Evolutionary conservation across 2,329 filamentous ascomycete genomes (phyloP), one percentile per base, ranked within the genome.

Genomic region (Trichoderma arundinaceum): DNA sequence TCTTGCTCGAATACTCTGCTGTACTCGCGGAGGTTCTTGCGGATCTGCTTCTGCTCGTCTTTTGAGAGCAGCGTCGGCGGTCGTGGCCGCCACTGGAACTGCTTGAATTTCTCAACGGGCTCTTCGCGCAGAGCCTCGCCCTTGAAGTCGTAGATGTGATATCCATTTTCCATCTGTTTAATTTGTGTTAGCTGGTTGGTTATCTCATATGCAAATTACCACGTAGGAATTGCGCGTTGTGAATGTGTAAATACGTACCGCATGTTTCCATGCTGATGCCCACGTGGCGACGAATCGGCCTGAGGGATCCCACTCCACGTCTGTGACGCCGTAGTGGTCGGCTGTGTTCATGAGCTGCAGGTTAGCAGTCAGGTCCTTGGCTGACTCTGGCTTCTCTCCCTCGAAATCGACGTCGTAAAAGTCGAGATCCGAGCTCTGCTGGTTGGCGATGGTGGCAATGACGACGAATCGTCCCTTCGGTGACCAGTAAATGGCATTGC

Each of bases 401-500:
- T 99, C 95, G 73, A 96, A 99, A 80, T 98, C 95, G 71, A 98
- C 86, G 76, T 99, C 95, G 83, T 90, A 98, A 83, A 99, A 99
- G 77, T 99, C 95, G 67, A 99, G 88, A 69, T 99, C 95, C 70
- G 92, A 96, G 80, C 90, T 94, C 79, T 97, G 92, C 76, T 93
- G 90, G 74, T 94, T 97, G 79, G 92, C 88, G 61, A 99, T 92
- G 10, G 95, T 96, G 62, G 93, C 95, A 64, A 99, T 88, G 53
- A 98, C 90, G 43, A 98, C 94, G 75, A 99, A 99, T 56, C 95
- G 90, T 62, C 95, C 95, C 78, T 90, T 92, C 28, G 95, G 95
- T 19, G 93, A 96, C 95, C 95, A 99, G 88, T 98, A 98, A 75
- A 99, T 99, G 70, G 92, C 94, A 76, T 99, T 99, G 86, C 91